Percentiles rank a stretch among this genome's conserved stretches.
Evolutionary conservation across 805 yeast genomes (phyloP).

Genomic region (Pichia heedii): DNA sequence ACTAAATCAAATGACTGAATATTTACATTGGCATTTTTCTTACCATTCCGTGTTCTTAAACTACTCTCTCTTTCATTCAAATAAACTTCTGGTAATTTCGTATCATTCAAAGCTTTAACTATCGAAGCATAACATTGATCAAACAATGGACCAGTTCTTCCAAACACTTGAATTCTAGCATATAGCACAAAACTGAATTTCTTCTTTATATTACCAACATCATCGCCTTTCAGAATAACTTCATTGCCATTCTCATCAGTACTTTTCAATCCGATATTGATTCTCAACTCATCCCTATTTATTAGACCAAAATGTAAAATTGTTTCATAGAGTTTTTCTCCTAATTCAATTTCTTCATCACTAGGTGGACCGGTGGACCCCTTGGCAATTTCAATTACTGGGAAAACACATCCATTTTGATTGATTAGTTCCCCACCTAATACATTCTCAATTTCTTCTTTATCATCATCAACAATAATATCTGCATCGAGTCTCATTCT

Average conservation of each 20-base stretch:
- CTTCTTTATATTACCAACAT: slow-evolving; percentile 31
- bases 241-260: slow-evolving; percentile 42
- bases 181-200: slow-evolving; percentile 51
- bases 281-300: slow-evolving; percentile 41
- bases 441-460: slow-evolving; percentile 7
- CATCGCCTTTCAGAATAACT: slow-evolving; percentile 38
- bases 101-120: slow-evolving; percentile 49
- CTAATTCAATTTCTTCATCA: slow-evolving; percentile 71
- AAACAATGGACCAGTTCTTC: slow-evolving; percentile 73
- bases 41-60: slow-evolving; percentile 9
- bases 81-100: slow-evolving; percentile 58
- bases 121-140: slow-evolving; percentile 70
- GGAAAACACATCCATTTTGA: slow-evolving; percentile 43
- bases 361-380: slow-evolving; percentile 78
- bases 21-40: slow-evolving; percentile 28
- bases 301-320: slow-evolving; percentile 50
- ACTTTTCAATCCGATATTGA: slow-evolving; percentile 43
- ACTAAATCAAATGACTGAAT: slow-evolving; percentile 42
- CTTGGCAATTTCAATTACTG: slow-evolving; percentile 66
- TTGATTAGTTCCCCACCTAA: slow-evolving; percentile 9
- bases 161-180: slow-evolving; percentile 68
- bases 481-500: slow-evolving; percentile 31
- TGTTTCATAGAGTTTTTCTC: slow-evolving; percentile 56
- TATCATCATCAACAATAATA: slow-evolving; percentile 18
- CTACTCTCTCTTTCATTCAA: slow-evolving; percentile 47